Evolutionary conservation across 176 grass and related monocot genomes (phyloP).

Genomic region (Puccinellia tenuiflora): DNA sequence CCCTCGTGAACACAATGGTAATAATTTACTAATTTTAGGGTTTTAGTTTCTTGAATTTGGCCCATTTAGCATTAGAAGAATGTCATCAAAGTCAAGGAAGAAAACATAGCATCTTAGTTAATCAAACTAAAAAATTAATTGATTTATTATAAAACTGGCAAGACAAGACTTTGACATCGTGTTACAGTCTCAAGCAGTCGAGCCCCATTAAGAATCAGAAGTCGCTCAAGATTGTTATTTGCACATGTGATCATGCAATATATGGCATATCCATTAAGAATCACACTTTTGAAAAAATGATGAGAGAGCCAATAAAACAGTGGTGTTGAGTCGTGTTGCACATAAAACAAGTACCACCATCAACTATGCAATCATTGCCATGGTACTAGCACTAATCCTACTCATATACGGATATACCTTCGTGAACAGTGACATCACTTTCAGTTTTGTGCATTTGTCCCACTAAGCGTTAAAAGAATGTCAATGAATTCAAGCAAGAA

Average conservation of each 20-base stretch:
- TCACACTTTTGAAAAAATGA: not conserved
- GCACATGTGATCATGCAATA: not conserved
- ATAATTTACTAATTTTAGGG: not conserved
- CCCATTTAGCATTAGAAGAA: not conserved
- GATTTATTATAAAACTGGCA: not conserved
- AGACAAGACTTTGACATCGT: not conserved
- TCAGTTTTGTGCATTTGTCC: not conserved
- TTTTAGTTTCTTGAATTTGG: not conserved
- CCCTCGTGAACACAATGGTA: not conserved
- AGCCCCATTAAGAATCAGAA: too few species aligned
- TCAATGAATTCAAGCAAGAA: not conserved
- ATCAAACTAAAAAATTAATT: not conserved
- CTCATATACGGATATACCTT: not conserved
- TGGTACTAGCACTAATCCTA: not conserved
- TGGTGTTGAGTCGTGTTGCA: not conserved
- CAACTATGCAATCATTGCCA: too few species aligned
- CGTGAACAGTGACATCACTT: not conserved
- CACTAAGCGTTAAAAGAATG: not conserved
- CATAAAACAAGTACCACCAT: not conserved
- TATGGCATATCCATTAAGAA: not conserved
- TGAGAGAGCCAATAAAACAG: not conserved
- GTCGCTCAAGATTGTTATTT: not conserved
- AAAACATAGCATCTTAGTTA: not conserved
- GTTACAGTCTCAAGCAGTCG: not conserved
- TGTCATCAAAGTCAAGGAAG: not conserved